Conservation (phyloP, 768 basidiomycete species). For the Naganishia onofrii region DNA sequence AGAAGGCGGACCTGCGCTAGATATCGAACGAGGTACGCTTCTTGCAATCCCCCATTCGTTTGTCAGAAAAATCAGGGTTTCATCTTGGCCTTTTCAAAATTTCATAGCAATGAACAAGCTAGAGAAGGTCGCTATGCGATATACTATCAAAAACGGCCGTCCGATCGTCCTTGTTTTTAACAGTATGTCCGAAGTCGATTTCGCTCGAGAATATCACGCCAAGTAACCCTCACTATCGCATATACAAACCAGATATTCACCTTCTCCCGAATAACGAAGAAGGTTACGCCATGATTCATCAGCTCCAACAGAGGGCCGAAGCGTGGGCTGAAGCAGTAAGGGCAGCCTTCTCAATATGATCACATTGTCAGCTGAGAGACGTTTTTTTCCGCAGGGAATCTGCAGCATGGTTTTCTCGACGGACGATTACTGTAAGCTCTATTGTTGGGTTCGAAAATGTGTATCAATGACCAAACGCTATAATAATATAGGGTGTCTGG, state of each 20-base stretch:
- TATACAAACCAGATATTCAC: slow-evolving; percentile 44
- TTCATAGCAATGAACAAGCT: slow-evolving; percentile 70
- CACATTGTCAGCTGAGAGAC: neutral
- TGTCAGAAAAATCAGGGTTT: too few relatives aligned
- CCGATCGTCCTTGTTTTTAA: slow-evolving; percentile 79
- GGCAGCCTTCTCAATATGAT: neutral
- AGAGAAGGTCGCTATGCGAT: slow-evolving; percentile 71
- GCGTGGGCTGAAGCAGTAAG: slow-evolving; percentile 68
- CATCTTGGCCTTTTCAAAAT: neutral
- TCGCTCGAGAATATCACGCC: slow-evolving; percentile 42
- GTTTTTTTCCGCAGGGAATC: slow-evolving; percentile 59
- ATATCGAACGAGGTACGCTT: slow-evolving; percentile 71
- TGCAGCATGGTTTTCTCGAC: slow-evolving; percentile 73
- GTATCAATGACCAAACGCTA: too few relatives aligned
- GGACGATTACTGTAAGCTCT: slow-evolving; percentile 68
- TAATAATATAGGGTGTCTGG: slow-evolving; percentile 36
- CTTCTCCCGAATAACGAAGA: slow-evolving; percentile 64
- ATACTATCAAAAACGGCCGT: slow-evolving; percentile 59
- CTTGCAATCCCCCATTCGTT: neutral
- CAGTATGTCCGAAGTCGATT: slow-evolving; percentile 63
- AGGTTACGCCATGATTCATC: slow-evolving; percentile 73
- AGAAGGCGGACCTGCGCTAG: slow-evolving; percentile 77
- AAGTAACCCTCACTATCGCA: neutral
- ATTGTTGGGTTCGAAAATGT: slow-evolving; percentile 7
- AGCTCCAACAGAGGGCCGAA: slow-evolving; percentile 81